phyloP scores from a whole-genome alignment of 805 yeast species.

The Lipomyces anomalus region DNA sequence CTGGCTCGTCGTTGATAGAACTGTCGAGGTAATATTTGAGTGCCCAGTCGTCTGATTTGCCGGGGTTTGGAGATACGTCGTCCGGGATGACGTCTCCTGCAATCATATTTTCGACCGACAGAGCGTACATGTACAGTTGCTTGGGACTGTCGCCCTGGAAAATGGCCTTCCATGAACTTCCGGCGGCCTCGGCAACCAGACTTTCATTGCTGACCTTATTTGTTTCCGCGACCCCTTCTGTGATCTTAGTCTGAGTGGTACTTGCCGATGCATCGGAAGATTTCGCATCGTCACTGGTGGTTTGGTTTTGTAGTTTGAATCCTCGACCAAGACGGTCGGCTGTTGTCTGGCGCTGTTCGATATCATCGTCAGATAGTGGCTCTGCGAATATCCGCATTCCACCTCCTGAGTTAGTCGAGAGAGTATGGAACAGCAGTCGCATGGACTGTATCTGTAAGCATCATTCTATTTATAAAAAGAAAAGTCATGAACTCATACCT shows the following conservation, averaged over 20 bases:
- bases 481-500: conserved; percentile 3
- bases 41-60: background rate
- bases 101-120: background rate
- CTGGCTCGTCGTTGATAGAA: background rate
- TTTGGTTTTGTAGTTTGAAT: background rate
- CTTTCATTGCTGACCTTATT: too few species aligned
- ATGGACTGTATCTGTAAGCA: conserved; percentile 7
- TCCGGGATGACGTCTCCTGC: background rate
- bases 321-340: background rate
- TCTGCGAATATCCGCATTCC: conserved; percentile 27
- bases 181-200: too few species aligned
- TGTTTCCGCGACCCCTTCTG: background rate
- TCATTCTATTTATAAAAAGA: background rate
- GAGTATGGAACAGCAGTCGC: conserved; percentile 16
- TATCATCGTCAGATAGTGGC: conserved; percentile 30
- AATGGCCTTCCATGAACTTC: background rate
- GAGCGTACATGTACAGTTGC: background rate
- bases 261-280: background rate
- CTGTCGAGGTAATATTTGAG: background rate
- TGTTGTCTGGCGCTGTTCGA: conserved; percentile 23
- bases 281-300: background rate
- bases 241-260: background rate
- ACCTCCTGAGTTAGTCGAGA: conserved; percentile 20
- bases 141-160: background rate
- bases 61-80: background rate